Base-by-base conservation (phyloP, 176 grass and related monocot genomes). In the Metroxylon sagu region DNA sequence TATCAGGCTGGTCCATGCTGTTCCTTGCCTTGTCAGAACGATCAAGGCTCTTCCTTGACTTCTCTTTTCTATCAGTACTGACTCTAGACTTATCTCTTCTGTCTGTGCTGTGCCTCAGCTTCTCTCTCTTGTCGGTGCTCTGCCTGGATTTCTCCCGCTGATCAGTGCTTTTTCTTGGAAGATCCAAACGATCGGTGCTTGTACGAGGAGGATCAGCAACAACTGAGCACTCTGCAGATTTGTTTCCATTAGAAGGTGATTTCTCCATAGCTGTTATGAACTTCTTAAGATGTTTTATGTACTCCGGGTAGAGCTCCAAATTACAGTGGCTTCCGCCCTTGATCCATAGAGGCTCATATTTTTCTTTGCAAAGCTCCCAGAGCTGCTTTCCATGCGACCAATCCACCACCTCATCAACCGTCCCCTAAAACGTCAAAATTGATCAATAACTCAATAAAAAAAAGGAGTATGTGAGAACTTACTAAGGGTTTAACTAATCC, bases 281-380 rank as follows among this genome's bases (percentile, higher is more conserved):
- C 69, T 81, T 98, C 35, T 89, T 98, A 52, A 98, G 79, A 67
- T 98, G 93, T 28, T 72, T 98, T 25, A 98, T 98, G 57, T 89
- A 98, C 51, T 92, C 88, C 30, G 87, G 82, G 48, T 92, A 92
- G 1, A 98, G 76, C 61, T 98, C 93, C 49, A 98, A 74, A 70
- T 98, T 89, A 58, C 93, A 98, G 68, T 98, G 93, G 26, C 89
- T 91, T 18, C 93, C 93, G 54, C 82, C 93, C 72, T 89, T 92
- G 60, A 98, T 75, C 93, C 93, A 98, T 3, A 98, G 71, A 66
- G 93, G 93, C 29, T 98, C 93, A 57, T 92, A 98, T 67, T 98
- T 98, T 65, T 92, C 93, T 76, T 92, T 83, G n/a, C 87, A 82
- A 14, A 77, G 84, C 59, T 98, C 93, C 82, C 84, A 98, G 28